A percentile compares a stretch with the other conserved stretches of the same genome.
Evolutionary conservation across 2,329 filamentous ascomycete genomes (phyloP).

Genomic region (Torrubiellomyces zombiae): DNA sequence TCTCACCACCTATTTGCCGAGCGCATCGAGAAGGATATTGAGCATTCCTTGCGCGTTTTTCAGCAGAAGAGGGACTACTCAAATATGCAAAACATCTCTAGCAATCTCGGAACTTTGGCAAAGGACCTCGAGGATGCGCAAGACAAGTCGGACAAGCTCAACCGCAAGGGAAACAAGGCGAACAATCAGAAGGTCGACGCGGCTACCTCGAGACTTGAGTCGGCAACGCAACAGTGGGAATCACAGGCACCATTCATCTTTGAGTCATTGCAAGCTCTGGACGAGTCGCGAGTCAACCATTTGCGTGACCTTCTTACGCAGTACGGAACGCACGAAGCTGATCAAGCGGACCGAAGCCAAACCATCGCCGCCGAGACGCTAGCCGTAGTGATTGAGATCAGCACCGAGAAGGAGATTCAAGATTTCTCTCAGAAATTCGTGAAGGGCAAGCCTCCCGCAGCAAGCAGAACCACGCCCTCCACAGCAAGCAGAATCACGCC

Average conservation of each 20-base stretch:
- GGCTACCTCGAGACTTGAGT: conserved; percentile 57
- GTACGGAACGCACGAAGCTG: conserved; percentile 81
- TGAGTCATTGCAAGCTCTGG: conserved; percentile 77
- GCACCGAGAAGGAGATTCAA: conserved; percentile 74
- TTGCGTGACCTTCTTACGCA: conserved; percentile 83
- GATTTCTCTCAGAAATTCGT: conserved; percentile 39
- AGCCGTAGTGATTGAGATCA: conserved; percentile 68
- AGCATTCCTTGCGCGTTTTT: conserved; percentile 66
- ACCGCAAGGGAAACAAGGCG: conserved; percentile 59
- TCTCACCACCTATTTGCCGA: conserved; percentile 69
- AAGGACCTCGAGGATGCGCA: conserved; percentile 74
- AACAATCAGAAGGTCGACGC: conserved; percentile 62
- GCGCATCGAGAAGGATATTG: conserved; percentile 78
- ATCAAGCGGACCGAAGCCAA: conserved; percentile 64
- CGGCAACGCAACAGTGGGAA: conserved; percentile 75
- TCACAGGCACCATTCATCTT: conserved; percentile 90
- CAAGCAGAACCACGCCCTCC: conserved; percentile 22
- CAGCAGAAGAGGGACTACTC: conserved; percentile 58
- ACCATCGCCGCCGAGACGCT: conserved; percentile 63
- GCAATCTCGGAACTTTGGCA: conserved; percentile 64
- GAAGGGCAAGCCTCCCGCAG: conserved; percentile 20
- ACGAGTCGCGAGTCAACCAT: conserved; percentile 79
- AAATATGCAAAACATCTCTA: conserved; percentile 64
- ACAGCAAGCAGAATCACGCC: no score
- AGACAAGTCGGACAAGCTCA: conserved; percentile 72